Base-by-base conservation (phyloP, 345 rosid genomes). In the Euphorbia peplus region DNA sequence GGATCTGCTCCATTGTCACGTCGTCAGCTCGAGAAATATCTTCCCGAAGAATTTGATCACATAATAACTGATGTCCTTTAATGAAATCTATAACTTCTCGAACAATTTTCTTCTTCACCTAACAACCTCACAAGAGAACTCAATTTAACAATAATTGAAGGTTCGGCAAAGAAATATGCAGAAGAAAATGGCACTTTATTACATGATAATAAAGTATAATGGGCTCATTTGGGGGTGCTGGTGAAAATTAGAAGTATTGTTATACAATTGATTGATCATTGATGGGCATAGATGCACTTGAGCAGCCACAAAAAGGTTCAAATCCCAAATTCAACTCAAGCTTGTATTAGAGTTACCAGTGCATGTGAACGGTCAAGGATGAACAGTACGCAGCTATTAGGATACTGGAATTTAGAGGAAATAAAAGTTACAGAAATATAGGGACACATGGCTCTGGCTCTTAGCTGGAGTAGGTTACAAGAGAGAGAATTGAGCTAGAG, bases 61-160 rank as follows among this genome's bases (percentile, higher is more conserved):
- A 88, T 29, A 93, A 84, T 69, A 79, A 77, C 75, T 85, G 87
- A 77, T 88, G 90, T 76, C 90, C 93, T 80, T 85, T 84, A 41
- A 93, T 84, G 84, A 91, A 91, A 68, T 82, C 91, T 44, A 86
- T 73, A 58, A 91, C 90, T 80, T 91, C 96, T 22, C 91, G 87
- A 55, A 87, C 95, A 85, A 89, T 82, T 84, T 91, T 93, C 73
- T 88, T 93, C 84, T 85, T 89, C 57, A 89, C 95, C 98, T 92
- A 67, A 60, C 52, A 80, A 73, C 78, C 58, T 44, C 68, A 52
- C 25, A 37, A 39, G 21, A 66, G 7, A 59, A 44, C 30, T 62
- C 52, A 63, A 22, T 50, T 63, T 29, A 42, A 12, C 32, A 14
- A 24, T 4, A 63, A 12, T 24, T 63, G 21, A 42, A 28, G 16